Base-by-base conservation (phyloP, 176 grass and related monocot species). In the Ampelocalamus luodianensis region DNA sequence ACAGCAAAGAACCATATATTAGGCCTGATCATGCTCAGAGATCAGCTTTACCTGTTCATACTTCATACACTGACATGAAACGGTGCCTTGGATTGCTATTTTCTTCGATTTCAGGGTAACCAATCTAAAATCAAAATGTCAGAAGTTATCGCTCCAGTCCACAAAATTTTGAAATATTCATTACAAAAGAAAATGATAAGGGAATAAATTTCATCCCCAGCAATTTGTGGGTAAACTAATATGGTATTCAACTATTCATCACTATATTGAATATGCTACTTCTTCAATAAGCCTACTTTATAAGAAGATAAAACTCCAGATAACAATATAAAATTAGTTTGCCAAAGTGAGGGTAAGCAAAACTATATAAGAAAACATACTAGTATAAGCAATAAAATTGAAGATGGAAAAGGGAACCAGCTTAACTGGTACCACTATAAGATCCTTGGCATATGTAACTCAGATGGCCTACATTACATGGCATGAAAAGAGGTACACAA, bases 71-170 rank as follows among this genome's bases (percentile, higher is more conserved):
- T 27, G 96, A 92, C 96, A 99, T 99, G 61, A 99, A 99, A 69
- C 93, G 91, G 74, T 99, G 96, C 32, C 93, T 86, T 71, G 96
- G 96, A 53, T 99, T 99, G 74, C 50, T 66, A 51, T 91, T 99
- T 65, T 99, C 96, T 91, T 99, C 93, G 3, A 99, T 99, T 92
- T 99, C 96, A 14, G 93, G 93, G 74, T 96, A 99, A n/a, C 82
- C 86, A 66, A 99, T 96, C 91, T 99, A 65, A 83, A 91, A 72
- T 53, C 8, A 48, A 36, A 60, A 66, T 49, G 39, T n/a, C 22
- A 78, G 79, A 72, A 53, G 69, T 44, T 82, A 62, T 65, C 26
- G 50, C 6, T 32, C 81, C 29, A 67, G 10, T 23, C n/a, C 79
- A 78, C 45, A 64, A 59, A 63, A 26, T 8, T 39, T 27, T 74